Conservation (phyloP, 1,139 yeast genomes). For the Scheffersomyces insectosa region DNA sequence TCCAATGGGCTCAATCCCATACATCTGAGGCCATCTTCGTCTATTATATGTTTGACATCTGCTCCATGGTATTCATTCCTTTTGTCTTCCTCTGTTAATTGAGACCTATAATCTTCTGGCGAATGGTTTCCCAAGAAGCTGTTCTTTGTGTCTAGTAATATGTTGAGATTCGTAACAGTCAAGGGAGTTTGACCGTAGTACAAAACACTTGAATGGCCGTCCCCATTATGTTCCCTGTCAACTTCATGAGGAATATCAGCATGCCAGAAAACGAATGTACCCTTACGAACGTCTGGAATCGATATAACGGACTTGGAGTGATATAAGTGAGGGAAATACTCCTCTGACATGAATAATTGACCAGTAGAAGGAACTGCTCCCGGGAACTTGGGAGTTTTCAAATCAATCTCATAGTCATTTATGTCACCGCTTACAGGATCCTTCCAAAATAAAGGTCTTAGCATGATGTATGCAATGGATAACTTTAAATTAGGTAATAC, state of each 20-base stretch:
- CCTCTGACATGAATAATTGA: constrained; percentile 22
- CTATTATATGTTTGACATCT: constrained; percentile 15
- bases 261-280: constrained; percentile 54
- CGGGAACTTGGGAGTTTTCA: constrained; percentile 22
- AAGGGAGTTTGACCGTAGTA: constrained; percentile 11
- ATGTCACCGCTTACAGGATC: constrained; percentile 13
- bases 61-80: constrained; percentile 13
- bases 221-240: constrained; percentile 41
- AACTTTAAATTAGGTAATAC: constrained; percentile 40
- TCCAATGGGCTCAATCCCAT: constrained; percentile 24
- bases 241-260: constrained; percentile 47
- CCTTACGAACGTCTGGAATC: constrained; percentile 36
- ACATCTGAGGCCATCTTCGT: constrained; percentile 21
- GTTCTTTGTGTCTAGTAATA: constrained; percentile 15
- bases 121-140: constrained; percentile 14
- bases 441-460: constrained; percentile 47
- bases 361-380: constrained; percentile 32
- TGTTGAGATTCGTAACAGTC: constrained; percentile 10
- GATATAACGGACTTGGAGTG: constrained; percentile 25
- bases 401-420: constrained; percentile 25
- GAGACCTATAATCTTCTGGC: constrained; percentile 18
- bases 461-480: constrained; percentile 40
- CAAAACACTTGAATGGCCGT: constrained; percentile 38
- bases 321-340: constrained; percentile 29
- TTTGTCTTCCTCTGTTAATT: constrained; percentile 10